Evolutionary conservation across 352 stramenopile genomes (phyloP).

Genomic region (Pelagophyceae sp.): DNA sequence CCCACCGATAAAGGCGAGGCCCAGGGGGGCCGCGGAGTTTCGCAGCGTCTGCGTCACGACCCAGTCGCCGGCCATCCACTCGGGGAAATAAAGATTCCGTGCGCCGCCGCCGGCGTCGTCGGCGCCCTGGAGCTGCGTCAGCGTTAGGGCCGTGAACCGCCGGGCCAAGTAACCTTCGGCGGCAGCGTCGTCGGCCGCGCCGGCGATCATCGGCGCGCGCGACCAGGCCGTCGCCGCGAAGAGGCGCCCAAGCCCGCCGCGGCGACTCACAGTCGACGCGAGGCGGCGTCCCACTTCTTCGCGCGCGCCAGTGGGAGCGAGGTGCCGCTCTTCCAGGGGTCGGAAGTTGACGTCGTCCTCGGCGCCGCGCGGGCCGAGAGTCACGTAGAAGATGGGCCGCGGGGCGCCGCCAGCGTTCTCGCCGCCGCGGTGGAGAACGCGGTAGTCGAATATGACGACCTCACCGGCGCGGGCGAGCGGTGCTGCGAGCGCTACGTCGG

Average conservation of each 20-base stretch:
- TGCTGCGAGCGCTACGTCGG: background rate
- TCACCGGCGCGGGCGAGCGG: background rate
- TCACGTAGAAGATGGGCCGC: constrained; percentile 5
- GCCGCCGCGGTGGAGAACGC: background rate
- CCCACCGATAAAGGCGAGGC: constrained; percentile 44
- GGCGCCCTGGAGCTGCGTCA: background rate
- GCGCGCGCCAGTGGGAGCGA: background rate
- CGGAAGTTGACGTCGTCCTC: constrained; percentile 5
- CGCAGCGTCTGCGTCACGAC: constrained; percentile 46
- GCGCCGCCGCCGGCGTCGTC: too few species aligned
- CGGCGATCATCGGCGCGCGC: background rate
- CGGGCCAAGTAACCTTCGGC: background rate
- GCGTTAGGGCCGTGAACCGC: background rate
- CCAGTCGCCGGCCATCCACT: constrained; percentile 45
- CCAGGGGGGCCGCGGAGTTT: constrained; percentile 40
- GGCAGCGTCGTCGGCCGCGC: background rate
- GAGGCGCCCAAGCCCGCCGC: background rate
- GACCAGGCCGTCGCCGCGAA: background rate
- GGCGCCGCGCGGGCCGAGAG: background rate
- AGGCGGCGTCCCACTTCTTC: background rate
- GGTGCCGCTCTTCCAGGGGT: too few species aligned
- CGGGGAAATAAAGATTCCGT: constrained; percentile 44
- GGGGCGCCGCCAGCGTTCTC: background rate
- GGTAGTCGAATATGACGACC: constrained; percentile 6
- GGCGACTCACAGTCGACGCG: background rate